A percentile compares a stretch with the other conserved stretches of the same genome.
Conservation (phyloP, 2,329 filamentous ascomycete species). For the Hysterium pulicare region DNA sequence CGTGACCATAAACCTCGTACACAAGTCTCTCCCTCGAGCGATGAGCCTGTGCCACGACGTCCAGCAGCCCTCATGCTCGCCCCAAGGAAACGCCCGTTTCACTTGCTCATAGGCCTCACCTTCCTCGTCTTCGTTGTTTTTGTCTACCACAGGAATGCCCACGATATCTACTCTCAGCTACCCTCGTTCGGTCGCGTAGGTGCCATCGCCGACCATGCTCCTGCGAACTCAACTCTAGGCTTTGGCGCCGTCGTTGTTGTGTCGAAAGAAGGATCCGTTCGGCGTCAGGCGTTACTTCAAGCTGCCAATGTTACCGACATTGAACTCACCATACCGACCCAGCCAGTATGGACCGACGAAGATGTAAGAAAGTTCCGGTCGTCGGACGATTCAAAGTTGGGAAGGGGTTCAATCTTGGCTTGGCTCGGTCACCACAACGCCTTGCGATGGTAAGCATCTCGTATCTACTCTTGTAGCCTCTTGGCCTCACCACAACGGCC, state of each 20-base stretch:
- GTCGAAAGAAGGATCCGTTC: slow-evolving; percentile 37
- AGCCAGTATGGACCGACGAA: slow-evolving; percentile 41
- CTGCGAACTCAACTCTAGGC: slow-evolving; percentile 36
- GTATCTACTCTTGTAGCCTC: background rate
- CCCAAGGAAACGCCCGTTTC: slow-evolving; percentile 26
- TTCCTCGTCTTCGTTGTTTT: slow-evolving; percentile 21
- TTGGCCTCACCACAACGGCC: background rate
- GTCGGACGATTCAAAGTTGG: slow-evolving; percentile 28
- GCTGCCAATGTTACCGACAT: slow-evolving; percentile 43
- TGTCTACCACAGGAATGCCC: slow-evolving; percentile 23
- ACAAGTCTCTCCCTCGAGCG: no score
- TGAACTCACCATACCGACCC: slow-evolving; percentile 41
- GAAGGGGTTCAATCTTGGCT: slow-evolving; percentile 41
- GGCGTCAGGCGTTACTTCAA: slow-evolving; percentile 39
- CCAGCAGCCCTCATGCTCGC: slow-evolving; percentile 12
- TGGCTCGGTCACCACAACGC: slow-evolving; percentile 45
- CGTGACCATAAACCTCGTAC: no score
- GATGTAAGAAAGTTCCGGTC: slow-evolving; percentile 39
- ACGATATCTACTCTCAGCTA: slow-evolving; percentile 29
- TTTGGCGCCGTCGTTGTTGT: slow-evolving; percentile 44
- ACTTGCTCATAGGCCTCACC: slow-evolving; percentile 24
- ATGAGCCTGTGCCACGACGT: background rate
- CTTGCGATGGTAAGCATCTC: slow-evolving; percentile 32
- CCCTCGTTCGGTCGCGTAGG: slow-evolving; percentile 17
- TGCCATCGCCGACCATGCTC: slow-evolving; percentile 19